Evolutionary conservation across 306 rosid genomes (phyloP).

Genomic region (Casuarina glauca): DNA sequence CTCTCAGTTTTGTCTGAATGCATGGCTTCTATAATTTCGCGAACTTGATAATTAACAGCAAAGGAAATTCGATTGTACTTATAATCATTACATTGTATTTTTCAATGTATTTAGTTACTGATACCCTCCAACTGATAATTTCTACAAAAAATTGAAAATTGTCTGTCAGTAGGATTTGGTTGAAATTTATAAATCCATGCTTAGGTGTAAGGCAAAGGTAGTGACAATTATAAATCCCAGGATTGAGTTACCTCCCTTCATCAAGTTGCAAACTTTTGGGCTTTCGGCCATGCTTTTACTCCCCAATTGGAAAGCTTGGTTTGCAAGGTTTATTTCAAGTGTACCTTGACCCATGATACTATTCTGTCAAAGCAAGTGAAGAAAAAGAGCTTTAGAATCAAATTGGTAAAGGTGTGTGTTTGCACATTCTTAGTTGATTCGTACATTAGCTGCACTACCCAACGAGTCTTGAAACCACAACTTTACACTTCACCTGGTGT

Average conservation of each 20-base stretch:
- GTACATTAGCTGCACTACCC: neutral
- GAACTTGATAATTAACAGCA: neutral
- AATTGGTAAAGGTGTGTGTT: neutral
- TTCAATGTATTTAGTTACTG: neutral
- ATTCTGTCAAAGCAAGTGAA: neutral
- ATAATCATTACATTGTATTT: neutral
- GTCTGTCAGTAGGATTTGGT: neutral
- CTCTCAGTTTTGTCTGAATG: neutral
- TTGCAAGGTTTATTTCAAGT: neutral
- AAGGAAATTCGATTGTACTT: no score
- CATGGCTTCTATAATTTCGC: neutral
- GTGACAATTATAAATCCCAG: neutral
- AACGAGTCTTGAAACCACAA: neutral
- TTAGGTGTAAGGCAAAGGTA: neutral
- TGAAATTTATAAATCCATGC: neutral
- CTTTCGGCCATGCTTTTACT: neutral
- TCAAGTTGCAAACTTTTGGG: constrained; percentile 5
- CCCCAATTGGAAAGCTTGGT: neutral
- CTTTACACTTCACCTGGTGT: neutral
- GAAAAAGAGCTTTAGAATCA: neutral
- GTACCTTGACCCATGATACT: neutral
- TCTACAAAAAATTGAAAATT: neutral
- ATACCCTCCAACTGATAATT: neutral
- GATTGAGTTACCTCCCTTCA: neutral
- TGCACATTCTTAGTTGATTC: neutral